phyloP scores from a whole-genome alignment of 345 rosid species.

The Kandelia obovata region DNA sequence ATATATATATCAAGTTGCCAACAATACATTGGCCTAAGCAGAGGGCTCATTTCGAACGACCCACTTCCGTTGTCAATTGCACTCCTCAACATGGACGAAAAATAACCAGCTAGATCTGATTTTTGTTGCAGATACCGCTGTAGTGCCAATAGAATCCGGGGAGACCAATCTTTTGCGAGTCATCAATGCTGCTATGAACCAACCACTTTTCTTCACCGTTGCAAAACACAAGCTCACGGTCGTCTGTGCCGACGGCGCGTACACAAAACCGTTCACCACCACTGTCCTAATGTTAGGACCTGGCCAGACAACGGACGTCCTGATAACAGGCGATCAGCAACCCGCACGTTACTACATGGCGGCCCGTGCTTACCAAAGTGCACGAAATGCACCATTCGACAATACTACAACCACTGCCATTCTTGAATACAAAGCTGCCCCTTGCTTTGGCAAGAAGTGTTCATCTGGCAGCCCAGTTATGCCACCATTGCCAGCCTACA shows the following conservation, averaged over 20 bases:
- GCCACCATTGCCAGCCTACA: slow-evolving; percentile 26
- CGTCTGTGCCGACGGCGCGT: slow-evolving; percentile 30
- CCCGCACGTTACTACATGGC: slow-evolving; percentile 24
- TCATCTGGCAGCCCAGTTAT: slow-evolving; percentile 20
- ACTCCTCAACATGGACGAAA: background rate
- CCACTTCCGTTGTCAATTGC: no score
- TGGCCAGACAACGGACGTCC: slow-evolving; percentile 32
- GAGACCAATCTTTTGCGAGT: slow-evolving; percentile 31
- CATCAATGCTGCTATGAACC: slow-evolving; percentile 26
- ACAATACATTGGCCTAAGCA: no score
- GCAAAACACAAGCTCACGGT: slow-evolving; percentile 31
- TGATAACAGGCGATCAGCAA: slow-evolving; percentile 26
- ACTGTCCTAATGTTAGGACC: slow-evolving; percentile 29
- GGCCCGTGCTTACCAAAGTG: slow-evolving; percentile 25
- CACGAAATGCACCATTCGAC: slow-evolving; percentile 25
- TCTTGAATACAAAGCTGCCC: slow-evolving; percentile 28
- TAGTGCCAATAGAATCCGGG: slow-evolving; percentile 26
- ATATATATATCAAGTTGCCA: no score
- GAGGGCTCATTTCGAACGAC: no score
- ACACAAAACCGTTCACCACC: slow-evolving; percentile 29
- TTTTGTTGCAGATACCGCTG: slow-evolving; percentile 20
- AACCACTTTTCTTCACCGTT: slow-evolving; percentile 24
- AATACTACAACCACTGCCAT: slow-evolving; percentile 30
- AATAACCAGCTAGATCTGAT: background rate
- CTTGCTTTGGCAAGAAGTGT: slow-evolving; percentile 17